Conservation (phyloP, 2,329 filamentous ascomycete genomes). For the Talaromyces amestolkiae region DNA sequence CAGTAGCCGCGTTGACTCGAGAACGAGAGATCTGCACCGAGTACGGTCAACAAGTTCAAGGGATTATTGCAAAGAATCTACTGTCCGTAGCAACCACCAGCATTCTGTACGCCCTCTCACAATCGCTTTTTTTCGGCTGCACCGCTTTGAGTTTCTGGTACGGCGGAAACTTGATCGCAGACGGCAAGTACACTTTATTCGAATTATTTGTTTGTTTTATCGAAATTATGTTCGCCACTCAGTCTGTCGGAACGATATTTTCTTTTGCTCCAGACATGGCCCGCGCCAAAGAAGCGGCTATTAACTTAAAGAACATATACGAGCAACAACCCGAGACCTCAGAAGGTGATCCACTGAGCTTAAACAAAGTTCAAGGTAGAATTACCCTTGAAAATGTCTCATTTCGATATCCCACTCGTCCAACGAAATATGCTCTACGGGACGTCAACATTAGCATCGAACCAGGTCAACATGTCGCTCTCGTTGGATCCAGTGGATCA, state of each 20-base stretch:
- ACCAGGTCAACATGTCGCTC: conserved; percentile 39
- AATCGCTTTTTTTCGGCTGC: conserved; percentile 78
- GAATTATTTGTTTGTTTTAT: neutral
- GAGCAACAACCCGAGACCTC: neutral
- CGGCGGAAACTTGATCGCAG: conserved; percentile 43
- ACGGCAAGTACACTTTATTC: neutral
- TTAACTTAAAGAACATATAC: neutral
- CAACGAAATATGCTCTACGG: conserved; percentile 34
- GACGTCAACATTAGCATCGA: conserved; percentile 33
- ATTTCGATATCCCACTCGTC: conserved; percentile 36
- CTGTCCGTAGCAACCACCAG: conserved; percentile 48
- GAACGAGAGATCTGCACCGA: conserved; percentile 59
- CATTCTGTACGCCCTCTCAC: conserved; percentile 74
- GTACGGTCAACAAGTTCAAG: conserved; percentile 45
- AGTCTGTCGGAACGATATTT: neutral
- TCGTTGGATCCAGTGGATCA: conserved; percentile 53
- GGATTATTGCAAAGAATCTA: neutral
- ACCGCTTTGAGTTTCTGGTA: conserved; percentile 53
- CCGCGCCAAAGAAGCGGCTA: neutral
- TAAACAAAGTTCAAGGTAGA: neutral
- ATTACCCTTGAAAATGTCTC: conserved; percentile 28
- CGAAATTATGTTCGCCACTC: neutral
- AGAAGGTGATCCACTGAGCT: neutral
- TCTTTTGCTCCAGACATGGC: neutral
- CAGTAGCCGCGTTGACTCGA: conserved; percentile 87